phyloP scores from a whole-genome alignment of 2,329 filamentous ascomycete genomes.

The Trichophaea hybrida region DNA sequence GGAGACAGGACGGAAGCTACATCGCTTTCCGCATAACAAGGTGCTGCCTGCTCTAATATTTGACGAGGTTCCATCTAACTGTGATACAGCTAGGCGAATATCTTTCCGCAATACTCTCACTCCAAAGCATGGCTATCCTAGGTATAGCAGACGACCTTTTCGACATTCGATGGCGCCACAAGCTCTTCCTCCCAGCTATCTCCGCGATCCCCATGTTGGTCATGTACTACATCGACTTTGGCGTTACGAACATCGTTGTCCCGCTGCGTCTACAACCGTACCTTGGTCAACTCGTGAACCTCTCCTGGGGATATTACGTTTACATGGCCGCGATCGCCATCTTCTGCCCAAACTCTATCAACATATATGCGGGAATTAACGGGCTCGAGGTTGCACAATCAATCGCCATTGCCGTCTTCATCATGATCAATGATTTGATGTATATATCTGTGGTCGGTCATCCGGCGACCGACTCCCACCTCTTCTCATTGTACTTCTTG shows the following conservation, averaged over 20 bases:
- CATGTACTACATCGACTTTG: slow-evolving; percentile 97
- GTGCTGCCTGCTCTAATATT: slow-evolving; percentile 34
- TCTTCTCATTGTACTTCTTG: slow-evolving; percentile 90
- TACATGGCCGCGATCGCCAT: slow-evolving; percentile 97
- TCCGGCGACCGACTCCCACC: slow-evolving; percentile 84
- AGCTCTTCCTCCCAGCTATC: slow-evolving; percentile 92
- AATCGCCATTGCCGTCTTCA: slow-evolving; percentile 69
- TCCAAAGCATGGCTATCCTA: slow-evolving; percentile 79
- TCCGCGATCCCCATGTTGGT: slow-evolving; percentile 86
- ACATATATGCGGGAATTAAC: slow-evolving; percentile 98
- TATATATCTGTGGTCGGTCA: slow-evolving; percentile 77
- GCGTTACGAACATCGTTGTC: slow-evolving; percentile 87
- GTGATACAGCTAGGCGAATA: slow-evolving; percentile 67
- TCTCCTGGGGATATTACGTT: slow-evolving; percentile 53
- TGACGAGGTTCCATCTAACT: background rate
- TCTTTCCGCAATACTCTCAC: slow-evolving; percentile 79
- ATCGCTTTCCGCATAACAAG: slow-evolving; percentile 90
- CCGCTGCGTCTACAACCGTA: slow-evolving; percentile 73
- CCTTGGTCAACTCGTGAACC: slow-evolving; percentile 66
- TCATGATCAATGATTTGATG: slow-evolving; percentile 73
- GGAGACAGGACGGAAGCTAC: slow-evolving; percentile 70
- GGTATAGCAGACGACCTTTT: slow-evolving; percentile 93
- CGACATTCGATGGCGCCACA: slow-evolving; percentile 97
- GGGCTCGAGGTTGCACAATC: slow-evolving; percentile 94
- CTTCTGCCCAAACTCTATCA: slow-evolving; percentile 97